Base-by-base conservation (phyloP, 2,329 filamentous ascomycete genomes). In the Knufia fluminis region DNA sequence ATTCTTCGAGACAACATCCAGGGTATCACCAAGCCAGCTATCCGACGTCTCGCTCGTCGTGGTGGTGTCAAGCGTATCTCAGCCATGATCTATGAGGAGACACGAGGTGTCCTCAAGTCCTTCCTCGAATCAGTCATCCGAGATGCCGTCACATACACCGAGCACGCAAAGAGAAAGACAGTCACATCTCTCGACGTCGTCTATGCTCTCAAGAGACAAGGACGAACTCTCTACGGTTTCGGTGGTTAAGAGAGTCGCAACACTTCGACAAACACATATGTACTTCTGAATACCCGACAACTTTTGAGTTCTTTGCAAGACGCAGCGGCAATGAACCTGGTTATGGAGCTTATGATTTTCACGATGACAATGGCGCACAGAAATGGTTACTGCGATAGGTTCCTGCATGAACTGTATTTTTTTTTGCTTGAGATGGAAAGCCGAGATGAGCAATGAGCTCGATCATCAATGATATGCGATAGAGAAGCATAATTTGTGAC, bases 81-180 rank as follows among this genome's bases (percentile, higher is more conserved):
- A 66, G 90, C 90, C 71, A 77, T 86, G 81, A 86, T 86, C 72
- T 86, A 86, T 76, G 82, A 85, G 70, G 82, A 86, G 75, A 86
- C 82, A 57, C 82, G 82, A 60, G 80, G 80, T 76, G 82, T 86
- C 56, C 79, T 86, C 64, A 86, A 86, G 78, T 82, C 82, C 60
- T 86, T 85, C 79, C 80, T 49, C 24, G 44, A 52, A 35, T 47
- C 78, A 64, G 82, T 86, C 69, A 86, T 86, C 64, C 82, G 82
- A 68, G 82, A 86, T 58, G 82, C 82, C 56, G 82, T 86, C 71
- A 86, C 82, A 65, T 86, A 86, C 75, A 86, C 82, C 49, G 82
- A 86, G 74, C 82, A 86, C 73, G 83, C 83, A 72, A 86, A 86
- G 80, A 80, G 83, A 71, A 86, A 86, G 81, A 86, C 83, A 12